phyloP scores from a whole-genome alignment of 176 grass and related monocot species.

The Poa pratensis region DNA sequence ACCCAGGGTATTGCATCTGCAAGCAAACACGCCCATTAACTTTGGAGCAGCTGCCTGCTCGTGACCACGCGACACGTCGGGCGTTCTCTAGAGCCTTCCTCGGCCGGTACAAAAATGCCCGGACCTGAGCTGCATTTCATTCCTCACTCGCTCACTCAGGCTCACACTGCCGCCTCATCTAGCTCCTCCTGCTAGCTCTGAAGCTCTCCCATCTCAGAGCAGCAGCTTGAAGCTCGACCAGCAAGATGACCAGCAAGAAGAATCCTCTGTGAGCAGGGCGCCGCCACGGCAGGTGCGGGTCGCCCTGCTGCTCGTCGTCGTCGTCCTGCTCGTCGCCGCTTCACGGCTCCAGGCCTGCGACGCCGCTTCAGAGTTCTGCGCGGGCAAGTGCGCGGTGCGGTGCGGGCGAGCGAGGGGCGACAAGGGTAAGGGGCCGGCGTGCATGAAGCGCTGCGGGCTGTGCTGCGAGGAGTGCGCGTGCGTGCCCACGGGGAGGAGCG shows the following conservation, averaged over 20 bases:
- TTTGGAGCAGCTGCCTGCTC: background rate
- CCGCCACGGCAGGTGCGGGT: background rate
- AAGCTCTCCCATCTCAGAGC: background rate
- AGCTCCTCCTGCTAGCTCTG: background rate
- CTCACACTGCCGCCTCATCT: background rate
- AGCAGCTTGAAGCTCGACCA: background rate
- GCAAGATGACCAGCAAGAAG: background rate
- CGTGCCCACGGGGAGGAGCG: conserved; percentile 49
- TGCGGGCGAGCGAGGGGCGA: conserved; percentile 16
- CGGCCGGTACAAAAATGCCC: conserved; percentile 21
- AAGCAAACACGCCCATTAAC: background rate
- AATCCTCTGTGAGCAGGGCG: background rate
- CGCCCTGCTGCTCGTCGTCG: background rate
- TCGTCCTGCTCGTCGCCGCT: conserved; percentile 19
- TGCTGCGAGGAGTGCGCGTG: conserved; percentile 76
- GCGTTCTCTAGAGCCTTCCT: background rate
- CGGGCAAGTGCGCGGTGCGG: conserved; percentile 58
- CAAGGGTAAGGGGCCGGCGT: conserved; percentile 17
- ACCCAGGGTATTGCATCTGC: background rate
- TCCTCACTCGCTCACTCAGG: background rate
- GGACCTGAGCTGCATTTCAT: conserved; percentile 10
- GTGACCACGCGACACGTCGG: conserved; percentile 27
- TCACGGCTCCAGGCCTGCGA: conserved; percentile 30
- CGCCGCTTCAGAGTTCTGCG: conserved; percentile 54
- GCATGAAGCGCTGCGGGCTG: conserved; percentile 53